A percentile compares a stretch with the other conserved stretches of the same genome.
These are phyloP conservation scores for Pichia cabralensis DNA, from an alignment of 805 yeast species.

Conservation along the genomic window DNA sequence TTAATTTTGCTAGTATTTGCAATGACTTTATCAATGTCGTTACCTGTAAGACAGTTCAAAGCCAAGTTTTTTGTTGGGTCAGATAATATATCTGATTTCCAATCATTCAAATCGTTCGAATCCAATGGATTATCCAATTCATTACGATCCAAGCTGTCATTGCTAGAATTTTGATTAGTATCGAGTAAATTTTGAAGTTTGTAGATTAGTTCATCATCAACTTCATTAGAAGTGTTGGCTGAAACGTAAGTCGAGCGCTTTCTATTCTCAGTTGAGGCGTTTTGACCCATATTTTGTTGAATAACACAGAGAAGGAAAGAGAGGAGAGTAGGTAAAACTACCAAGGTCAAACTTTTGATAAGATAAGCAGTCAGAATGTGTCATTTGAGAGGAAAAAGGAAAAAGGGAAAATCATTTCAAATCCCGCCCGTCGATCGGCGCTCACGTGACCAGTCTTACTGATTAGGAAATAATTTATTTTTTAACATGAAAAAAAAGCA, in stretches of 20 bases:
- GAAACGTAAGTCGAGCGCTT: conserved; percentile 5
- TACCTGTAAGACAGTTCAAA: conserved; percentile 43
- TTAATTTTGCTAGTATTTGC: conserved; percentile 26
- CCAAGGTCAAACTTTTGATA: too few relatives aligned
- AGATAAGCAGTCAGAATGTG: too few relatives aligned
- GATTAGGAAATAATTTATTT: too few relatives aligned
- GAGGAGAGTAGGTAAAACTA: neutral
- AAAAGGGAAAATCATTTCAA: too few relatives aligned
- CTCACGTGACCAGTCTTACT: too few relatives aligned
- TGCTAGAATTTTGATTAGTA: too few relatives aligned
- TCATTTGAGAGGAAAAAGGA: too few relatives aligned
- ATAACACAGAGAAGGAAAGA: neutral
- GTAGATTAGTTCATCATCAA: conserved; percentile 23
- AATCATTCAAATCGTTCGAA: conserved; percentile 25
- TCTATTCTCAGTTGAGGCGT: neutral
- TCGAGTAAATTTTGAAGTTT: conserved; percentile 21
- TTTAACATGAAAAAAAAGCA: too few relatives aligned
- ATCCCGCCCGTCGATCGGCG: too few relatives aligned
- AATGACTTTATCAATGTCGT: conserved; percentile 34
- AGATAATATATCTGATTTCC: conserved; percentile 37
- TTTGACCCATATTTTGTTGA: conserved; percentile 4
- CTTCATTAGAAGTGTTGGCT: conserved; percentile 7
- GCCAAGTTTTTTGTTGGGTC: conserved; percentile 44
- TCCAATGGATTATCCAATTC: conserved; percentile 22
- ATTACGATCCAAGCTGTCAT: neutral